Percentiles rank a stretch among this genome's conserved stretches.
These are phyloP conservation scores for Leucocoprinus sp. DNA, from an alignment of 768 basidiomycete species.

Conservation along the genomic window DNA sequence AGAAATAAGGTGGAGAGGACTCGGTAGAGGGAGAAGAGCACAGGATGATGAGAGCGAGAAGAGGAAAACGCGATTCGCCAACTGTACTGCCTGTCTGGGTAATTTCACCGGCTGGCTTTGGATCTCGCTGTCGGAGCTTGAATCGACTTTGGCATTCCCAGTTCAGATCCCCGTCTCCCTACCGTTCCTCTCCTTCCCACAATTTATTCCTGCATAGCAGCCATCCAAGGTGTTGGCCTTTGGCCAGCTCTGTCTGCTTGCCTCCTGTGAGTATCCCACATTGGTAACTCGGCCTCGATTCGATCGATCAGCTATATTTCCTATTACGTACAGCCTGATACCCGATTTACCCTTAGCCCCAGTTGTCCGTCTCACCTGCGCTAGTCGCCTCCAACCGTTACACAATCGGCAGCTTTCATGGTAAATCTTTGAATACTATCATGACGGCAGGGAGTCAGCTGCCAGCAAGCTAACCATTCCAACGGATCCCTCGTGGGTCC, in stretches of 20 bases:
- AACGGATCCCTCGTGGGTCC: slow-evolving; percentile 5
- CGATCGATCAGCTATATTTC: slow-evolving; percentile 9
- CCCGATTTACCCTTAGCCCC: slow-evolving; percentile 11
- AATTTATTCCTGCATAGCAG: background rate
- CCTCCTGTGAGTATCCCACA: background rate
- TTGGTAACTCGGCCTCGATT: slow-evolving; percentile 7
- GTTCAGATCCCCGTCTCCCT: background rate
- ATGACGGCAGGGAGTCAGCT: background rate
- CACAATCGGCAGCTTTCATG: background rate
- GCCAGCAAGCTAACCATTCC: background rate
- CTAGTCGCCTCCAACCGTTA: background rate
- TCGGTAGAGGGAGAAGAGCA: slow-evolving; percentile 6
- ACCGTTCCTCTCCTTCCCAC: background rate
- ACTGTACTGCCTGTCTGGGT: slow-evolving; percentile 11
- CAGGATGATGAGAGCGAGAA: slow-evolving; percentile 13
- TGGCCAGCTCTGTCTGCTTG: background rate
- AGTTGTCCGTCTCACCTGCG: background rate
- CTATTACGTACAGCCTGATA: slow-evolving; percentile 12
- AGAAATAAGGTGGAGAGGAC: background rate
- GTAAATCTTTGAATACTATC: background rate
- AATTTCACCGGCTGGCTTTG: slow-evolving; percentile 12
- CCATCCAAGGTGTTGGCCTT: background rate
- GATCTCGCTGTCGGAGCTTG: slow-evolving; percentile 13
- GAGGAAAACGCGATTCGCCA: slow-evolving; percentile 11
- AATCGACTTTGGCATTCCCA: slow-evolving; percentile 4